Conservation (phyloP, 2,329 filamentous ascomycete genomes). For the Aspergillus amoenus region DNA sequence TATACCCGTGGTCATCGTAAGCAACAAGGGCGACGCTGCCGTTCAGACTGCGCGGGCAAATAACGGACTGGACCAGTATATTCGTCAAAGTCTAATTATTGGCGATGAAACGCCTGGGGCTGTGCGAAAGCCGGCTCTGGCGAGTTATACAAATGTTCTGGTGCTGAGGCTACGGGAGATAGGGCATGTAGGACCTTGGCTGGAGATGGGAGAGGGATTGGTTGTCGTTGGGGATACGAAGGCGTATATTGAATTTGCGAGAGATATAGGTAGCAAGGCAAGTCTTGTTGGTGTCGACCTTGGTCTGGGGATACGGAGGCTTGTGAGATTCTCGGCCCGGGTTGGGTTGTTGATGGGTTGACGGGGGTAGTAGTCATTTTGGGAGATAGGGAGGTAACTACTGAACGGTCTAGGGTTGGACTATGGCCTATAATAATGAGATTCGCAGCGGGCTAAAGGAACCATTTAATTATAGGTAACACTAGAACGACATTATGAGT, state of each 20-base stretch:
- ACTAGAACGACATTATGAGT: not conserved
- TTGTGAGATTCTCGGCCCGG: not conserved
- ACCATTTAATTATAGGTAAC: too few relatives aligned
- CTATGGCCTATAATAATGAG: too few relatives aligned
- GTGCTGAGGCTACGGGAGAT: conserved; percentile 6
- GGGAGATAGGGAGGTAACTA: not conserved
- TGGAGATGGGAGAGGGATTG: not conserved
- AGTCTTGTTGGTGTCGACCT: conserved; percentile 17
- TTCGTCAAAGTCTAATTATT: conserved; percentile 12
- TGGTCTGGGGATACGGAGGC: not conserved
- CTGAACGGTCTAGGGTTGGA: not conserved
- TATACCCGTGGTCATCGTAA: conserved; percentile 23
- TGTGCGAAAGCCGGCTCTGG: conserved; percentile 14
- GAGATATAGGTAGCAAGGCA: conserved; percentile 8
- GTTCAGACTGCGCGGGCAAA: conserved; percentile 12
- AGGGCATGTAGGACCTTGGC: not conserved
- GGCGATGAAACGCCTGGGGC: conserved; percentile 10
- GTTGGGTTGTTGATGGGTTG: conserved; percentile 1
- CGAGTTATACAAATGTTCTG: conserved; percentile 16
- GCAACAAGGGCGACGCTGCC: conserved; percentile 22
- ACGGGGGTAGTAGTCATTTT: not conserved
- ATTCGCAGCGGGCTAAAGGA: too few relatives aligned
- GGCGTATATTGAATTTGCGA: conserved; percentile 16
- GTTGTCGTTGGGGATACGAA: conserved; percentile 18
- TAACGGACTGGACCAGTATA: not conserved